Conservation (phyloP, 164 flowering plant genomes). For the Warburgia ugandensis region DNA sequence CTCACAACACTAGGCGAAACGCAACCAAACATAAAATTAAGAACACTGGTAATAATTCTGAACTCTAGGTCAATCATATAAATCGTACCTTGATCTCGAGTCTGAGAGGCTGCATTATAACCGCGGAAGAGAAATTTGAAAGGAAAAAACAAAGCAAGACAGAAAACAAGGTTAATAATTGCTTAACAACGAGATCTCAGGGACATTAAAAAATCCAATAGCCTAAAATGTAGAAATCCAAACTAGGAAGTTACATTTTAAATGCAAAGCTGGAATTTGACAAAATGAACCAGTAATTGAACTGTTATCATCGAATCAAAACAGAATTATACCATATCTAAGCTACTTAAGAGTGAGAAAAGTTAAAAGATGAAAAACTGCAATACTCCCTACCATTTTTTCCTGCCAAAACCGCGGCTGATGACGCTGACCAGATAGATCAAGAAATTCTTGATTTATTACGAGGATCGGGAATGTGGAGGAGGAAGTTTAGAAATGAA, state of each 20-base stretch:
- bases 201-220: neutral
- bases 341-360: neutral
- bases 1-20: neutral
- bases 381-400: slow-evolving; percentile 7
- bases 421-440: too few relatives aligned
- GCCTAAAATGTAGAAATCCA: neutral
- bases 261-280: too few relatives aligned
- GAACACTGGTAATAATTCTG: neutral
- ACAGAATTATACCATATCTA: neutral
- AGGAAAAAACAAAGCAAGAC: neutral
- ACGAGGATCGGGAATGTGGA: too few relatives aligned
- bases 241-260: neutral
- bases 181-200: neutral
- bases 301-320: neutral
- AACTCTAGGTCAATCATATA: neutral
- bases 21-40: neutral
- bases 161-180: neutral
- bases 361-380: neutral
- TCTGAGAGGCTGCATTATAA: slow-evolving; percentile 7
- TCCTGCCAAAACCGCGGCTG: neutral
- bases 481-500: too few relatives aligned
- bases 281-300: neutral
- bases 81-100: slow-evolving; percentile 13
- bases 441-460: too few relatives aligned
- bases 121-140: neutral